Evolutionary conservation across 805 yeast species (phyloP).

Genomic region (Metschnikowia cubensis): DNA sequence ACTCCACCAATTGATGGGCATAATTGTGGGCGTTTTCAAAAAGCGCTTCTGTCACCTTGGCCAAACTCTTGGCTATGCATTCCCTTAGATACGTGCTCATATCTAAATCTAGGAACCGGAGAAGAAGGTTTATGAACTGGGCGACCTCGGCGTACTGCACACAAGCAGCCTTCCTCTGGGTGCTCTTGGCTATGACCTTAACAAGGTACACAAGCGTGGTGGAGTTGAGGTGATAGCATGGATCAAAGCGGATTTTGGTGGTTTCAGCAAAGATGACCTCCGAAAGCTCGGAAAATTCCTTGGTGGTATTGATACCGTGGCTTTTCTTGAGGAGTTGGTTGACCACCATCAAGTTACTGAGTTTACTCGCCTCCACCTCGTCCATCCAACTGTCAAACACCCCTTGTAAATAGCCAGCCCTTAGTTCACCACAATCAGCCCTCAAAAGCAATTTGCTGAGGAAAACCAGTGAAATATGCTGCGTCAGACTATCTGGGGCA

Average conservation of each 20-base stretch:
- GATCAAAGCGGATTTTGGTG: background rate
- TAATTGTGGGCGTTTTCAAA: constrained; percentile 32
- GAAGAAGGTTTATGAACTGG: constrained; percentile 41
- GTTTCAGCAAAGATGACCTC: constrained; percentile 8
- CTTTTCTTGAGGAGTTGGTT: constrained; percentile 33
- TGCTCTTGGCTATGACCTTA: constrained; percentile 32
- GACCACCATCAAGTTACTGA: constrained; percentile 41
- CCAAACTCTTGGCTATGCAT: constrained; percentile 61
- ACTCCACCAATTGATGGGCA: constrained; percentile 39
- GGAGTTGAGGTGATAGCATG: constrained; percentile 7
- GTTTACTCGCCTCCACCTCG: constrained; percentile 11
- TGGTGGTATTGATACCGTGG: constrained; percentile 6
- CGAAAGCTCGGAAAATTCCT: background rate
- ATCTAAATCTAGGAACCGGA: constrained; percentile 33
- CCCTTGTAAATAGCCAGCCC: constrained; percentile 16
- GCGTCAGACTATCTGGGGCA: constrained; percentile 47
- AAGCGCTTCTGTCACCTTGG: constrained; percentile 41
- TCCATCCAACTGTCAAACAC: constrained; percentile 18
- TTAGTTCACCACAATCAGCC: constrained; percentile 34
- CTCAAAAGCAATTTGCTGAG: constrained; percentile 53
- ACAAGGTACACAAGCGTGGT: constrained; percentile 26
- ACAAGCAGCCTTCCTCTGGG: background rate
- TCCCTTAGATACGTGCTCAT: constrained; percentile 58
- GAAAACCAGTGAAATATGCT: constrained; percentile 50
- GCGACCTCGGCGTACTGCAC: constrained; percentile 39